A percentile compares a stretch with the other conserved stretches of the same genome.
phyloP scores from a whole-genome alignment of 768 basidiomycete genomes.

The Myochromella boudieri region DNA sequence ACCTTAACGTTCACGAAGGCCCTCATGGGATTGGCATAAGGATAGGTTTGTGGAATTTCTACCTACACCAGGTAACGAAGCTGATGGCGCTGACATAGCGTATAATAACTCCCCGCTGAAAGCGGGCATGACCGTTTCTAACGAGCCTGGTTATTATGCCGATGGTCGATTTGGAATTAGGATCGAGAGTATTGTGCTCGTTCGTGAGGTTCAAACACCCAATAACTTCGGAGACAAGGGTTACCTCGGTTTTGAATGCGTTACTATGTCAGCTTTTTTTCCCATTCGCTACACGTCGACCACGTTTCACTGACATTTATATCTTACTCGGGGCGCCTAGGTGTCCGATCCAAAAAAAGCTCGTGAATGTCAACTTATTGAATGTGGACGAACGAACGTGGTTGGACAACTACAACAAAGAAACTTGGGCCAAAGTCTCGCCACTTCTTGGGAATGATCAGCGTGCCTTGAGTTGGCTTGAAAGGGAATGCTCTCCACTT shows the following conservation, averaged over 20 bases:
- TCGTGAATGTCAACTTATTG: slow-evolving; percentile 67
- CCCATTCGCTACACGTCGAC: neutral
- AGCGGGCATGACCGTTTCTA: slow-evolving; percentile 88
- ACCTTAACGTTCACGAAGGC: slow-evolving; percentile 93
- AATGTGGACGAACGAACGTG: slow-evolving; percentile 68
- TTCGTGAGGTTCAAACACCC: slow-evolving; percentile 66
- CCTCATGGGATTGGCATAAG: slow-evolving; percentile 65
- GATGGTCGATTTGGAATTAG: slow-evolving; percentile 92
- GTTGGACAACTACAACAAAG: slow-evolving; percentile 83
- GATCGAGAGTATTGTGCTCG: slow-evolving; percentile 87
- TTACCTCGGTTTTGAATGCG: slow-evolving; percentile 80
- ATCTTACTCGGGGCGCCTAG: slow-evolving; percentile 27
- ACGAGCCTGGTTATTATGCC: slow-evolving; percentile 92
- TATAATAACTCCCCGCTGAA: slow-evolving; percentile 75
- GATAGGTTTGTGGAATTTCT: slow-evolving; percentile 34
- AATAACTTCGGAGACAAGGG: slow-evolving; percentile 83
- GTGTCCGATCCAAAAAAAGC: slow-evolving; percentile 88
- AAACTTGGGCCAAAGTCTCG: slow-evolving; percentile 69
- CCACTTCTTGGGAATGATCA: slow-evolving; percentile 66
- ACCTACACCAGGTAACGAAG: neutral
- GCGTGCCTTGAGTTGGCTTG: slow-evolving; percentile 61
- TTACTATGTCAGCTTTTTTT: slow-evolving; percentile 70
- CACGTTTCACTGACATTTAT: neutral
- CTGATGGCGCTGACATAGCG: slow-evolving; percentile 29
- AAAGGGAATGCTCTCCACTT: slow-evolving; percentile 52